phyloP scores from a whole-genome alignment of 495 filamentous ascomycete species.

The Penicillium daleae region DNA sequence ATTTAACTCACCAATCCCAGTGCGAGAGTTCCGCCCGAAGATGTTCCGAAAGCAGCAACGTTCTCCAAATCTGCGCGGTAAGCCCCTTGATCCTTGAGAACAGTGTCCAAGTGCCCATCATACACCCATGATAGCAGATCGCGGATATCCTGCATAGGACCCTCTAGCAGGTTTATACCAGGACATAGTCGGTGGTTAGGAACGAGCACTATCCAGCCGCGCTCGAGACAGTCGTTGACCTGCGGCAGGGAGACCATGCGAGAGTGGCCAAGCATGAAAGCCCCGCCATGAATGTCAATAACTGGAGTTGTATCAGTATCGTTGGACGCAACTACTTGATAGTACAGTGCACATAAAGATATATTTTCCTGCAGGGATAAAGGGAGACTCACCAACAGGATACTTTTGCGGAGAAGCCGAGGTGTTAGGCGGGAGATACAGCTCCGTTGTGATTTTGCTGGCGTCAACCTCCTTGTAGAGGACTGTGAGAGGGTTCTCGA shows the following conservation, averaged over 20 bases:
- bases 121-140: conserved; percentile 37
- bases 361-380: neutral
- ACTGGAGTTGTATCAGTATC: conserved; percentile 21
- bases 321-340: neutral
- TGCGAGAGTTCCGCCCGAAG: conserved; percentile 36
- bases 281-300: conserved; percentile 45
- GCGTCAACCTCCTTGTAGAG: conserved; percentile 35
- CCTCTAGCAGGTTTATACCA: conserved; percentile 33
- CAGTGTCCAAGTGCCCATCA: conserved; percentile 24
- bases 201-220: conserved; percentile 44
- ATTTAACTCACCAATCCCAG: conserved; percentile 31
- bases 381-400: conserved; percentile 34
- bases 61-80: conserved; percentile 33
- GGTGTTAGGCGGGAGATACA: conserved; percentile 34
- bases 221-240: conserved; percentile 38
- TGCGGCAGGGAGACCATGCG: conserved; percentile 38
- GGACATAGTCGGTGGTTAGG: conserved; percentile 43
- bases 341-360: neutral
- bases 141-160: conserved; percentile 37
- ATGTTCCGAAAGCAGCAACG: conserved; percentile 41
- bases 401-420: conserved; percentile 18
- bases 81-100: conserved; percentile 14
- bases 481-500: conserved; percentile 28
- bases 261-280: conserved; percentile 44
- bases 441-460: conserved; percentile 37